Base-by-base conservation (phyloP, 148 eudicot species). In the Drosera capensis region DNA sequence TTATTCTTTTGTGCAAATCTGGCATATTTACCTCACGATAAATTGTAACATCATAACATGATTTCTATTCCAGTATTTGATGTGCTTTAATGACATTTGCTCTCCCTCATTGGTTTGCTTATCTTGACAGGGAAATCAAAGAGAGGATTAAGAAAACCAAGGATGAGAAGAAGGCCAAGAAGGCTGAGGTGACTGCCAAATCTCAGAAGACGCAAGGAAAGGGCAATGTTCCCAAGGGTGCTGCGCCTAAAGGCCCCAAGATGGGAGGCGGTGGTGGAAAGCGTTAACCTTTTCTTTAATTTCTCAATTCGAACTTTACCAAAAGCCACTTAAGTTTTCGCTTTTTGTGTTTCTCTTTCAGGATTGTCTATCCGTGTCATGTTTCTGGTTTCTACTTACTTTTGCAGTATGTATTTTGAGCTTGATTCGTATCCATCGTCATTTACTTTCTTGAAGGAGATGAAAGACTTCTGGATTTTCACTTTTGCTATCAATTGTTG, bases 191-290 rank as follows among this genome's bases (percentile, higher is more conserved):
- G 16, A 65, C 51, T 2, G 20, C 54, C 0, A 50, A 50, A 36
- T 23, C 44, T 28, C 31, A 28, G 25, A 50, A 50, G 54, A 36
- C 23, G 7, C 14, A 35, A 8, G 3, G 20, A 2, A 50, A 71
- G 60, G 71, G 77, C 24, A 40, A n/a, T n/a, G n/a, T 56, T 8
- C 30, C 78, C 3, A 72, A 66, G 56, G 72, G 57, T 20, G 71
- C 65, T 34, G 67, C 53, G 9, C 55, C 59, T 1, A 72, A 72
- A 44, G 82, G 82, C 28, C 75, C 82, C 18, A 77, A 77, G 68
- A 51, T 72, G 20, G 78, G 78, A 26, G 82, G 82, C 28, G 82
- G 82, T 26, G 82, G 82, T 20, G 82, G 82, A 52, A 77, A 72
- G 66, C 75, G 78, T 35, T 72, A 61, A 69, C n/a, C n/a, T n/a